Evolutionary conservation across 1,284 basidiomycete species (phyloP).

Genomic region (Ceraceosorus guamensis): DNA sequence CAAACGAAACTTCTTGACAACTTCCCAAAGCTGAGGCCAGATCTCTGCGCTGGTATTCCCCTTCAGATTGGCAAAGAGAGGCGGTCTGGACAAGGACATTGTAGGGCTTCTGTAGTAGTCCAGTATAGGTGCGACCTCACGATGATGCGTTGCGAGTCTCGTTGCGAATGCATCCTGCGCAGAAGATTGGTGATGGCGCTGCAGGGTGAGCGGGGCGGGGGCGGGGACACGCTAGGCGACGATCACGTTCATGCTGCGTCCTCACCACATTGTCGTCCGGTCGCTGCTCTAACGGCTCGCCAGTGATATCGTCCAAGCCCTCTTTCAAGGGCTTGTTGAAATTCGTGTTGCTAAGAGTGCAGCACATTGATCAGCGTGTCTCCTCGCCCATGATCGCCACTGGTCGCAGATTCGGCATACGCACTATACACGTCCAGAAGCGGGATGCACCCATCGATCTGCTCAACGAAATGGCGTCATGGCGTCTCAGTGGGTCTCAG

Average conservation of each 20-base stretch:
- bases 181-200: background rate
- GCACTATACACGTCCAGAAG: constrained; percentile 79
- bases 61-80: background rate
- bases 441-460: constrained; percentile 78
- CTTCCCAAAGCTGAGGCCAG: background rate
- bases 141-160: background rate
- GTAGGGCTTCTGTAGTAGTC: background rate
- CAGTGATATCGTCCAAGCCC: constrained; percentile 41
- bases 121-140: background rate
- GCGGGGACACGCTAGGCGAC: background rate
- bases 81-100: background rate
- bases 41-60: background rate
- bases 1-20: background rate
- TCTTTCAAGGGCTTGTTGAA: constrained; percentile 74
- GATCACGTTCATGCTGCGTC: background rate
- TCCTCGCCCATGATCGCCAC: background rate
- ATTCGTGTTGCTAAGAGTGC: constrained; percentile 21
- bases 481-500: background rate
- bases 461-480: background rate
- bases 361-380: background rate
- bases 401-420: background rate
- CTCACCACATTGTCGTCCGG: background rate
- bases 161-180: background rate
- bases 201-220: too few species aligned
- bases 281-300: background rate